Conservation (phyloP, 2,329 filamentous ascomycete genomes). For the Pyricularia sp. region DNA sequence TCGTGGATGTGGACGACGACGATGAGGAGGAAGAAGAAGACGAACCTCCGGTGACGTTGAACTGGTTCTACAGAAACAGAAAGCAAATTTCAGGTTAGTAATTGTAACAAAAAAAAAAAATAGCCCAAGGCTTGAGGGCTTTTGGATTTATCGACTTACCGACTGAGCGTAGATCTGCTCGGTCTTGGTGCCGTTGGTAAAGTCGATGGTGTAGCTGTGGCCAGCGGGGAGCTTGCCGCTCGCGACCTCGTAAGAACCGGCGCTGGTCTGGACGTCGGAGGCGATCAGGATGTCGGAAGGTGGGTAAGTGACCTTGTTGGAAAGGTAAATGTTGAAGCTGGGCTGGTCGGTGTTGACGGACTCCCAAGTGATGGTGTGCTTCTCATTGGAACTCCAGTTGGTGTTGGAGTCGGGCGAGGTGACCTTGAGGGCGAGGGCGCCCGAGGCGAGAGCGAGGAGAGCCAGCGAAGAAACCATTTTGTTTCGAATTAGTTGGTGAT, state of each 20-base stretch:
- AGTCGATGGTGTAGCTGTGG: background rate
- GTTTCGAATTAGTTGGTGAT: background rate
- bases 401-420: background rate
- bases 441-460: background rate
- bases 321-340: background rate
- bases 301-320: background rate
- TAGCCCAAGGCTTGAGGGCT: too few relatives aligned
- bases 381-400: background rate
- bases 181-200: slow-evolving; percentile 1
- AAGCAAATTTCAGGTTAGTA: background rate
- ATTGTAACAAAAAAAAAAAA: background rate
- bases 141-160: background rate
- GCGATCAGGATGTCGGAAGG: background rate
- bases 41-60: background rate
- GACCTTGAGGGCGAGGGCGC: background rate
- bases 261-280: background rate
- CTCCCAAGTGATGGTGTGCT: background rate
- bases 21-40: background rate
- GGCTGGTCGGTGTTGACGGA: background rate
- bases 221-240: background rate
- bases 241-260: background rate
- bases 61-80: background rate
- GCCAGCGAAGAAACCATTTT: background rate
- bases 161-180: background rate
- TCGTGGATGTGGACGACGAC: background rate